Evolutionary conservation across 768 basidiomycete genomes (phyloP), one percentile per base, ranked within the genome.

Genomic region (Boletus bicolor): DNA sequence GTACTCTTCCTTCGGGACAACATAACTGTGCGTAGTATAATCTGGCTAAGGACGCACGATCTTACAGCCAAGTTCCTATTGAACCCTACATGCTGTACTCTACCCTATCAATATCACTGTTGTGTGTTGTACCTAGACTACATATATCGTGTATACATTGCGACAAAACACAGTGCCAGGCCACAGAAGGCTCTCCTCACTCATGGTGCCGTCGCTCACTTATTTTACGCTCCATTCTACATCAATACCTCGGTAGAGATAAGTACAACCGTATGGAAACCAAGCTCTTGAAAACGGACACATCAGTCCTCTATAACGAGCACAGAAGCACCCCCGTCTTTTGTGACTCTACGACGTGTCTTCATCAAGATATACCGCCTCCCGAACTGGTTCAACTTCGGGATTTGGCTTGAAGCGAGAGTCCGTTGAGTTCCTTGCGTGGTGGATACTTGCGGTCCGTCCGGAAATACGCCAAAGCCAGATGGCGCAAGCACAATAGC

Each of bases 401-500:
- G 60, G 28, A 73, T 56, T 37, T 64, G 62, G 48, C 32, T 53
- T 3, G 54, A 38, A 19, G 12, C 3, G 38, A 19, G 34, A 6
- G 19, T 2, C 56, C 58, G 60, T 32, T 39, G 55, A 14, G 32
- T n/a, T 8, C 55, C 66, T 30, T 43, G 59, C 15, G 45, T 28
- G 4, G 8, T 2, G 4, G 53, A 51, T 15, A 6, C 44, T n/a
- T 53, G 57, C 0, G 34, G 51, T 26, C 50, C 57, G 12, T 65
- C 62, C 17, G 69, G 62, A 46, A 80, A 77, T 4, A 78, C 64
- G 2, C 77, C 79, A 46, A 86, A 72, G 2, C 81, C 86, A 6
- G 85, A 82, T 0, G 87, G 84, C 7, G 85, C 85, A 34, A 88
- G 76, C 4, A 89, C 75, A 12, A 89, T 79, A 0, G 87, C 85